A percentile compares a stretch with the other conserved stretches of the same genome.
These are phyloP conservation scores for Pezicula carpinea DNA, from an alignment of 2,329 filamentous ascomycete species.

Conservation along the genomic window DNA sequence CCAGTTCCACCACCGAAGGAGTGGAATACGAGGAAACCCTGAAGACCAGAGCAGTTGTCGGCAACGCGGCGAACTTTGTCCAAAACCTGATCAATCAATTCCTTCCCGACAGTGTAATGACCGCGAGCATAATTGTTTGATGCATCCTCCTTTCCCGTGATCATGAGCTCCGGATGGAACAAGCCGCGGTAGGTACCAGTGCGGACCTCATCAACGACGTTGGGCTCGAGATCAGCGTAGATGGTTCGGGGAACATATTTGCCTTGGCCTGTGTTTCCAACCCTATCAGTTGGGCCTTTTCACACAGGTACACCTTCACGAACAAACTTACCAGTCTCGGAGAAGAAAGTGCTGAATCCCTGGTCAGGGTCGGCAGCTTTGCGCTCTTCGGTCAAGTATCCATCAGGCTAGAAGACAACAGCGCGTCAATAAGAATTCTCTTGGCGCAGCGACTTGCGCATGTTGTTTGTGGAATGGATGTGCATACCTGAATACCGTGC, in stretches of 20 bases:
- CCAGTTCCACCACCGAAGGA: conserved; percentile 98
- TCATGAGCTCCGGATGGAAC: conserved; percentile 99
- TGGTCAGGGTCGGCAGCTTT: conserved; percentile 90
- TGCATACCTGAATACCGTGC: conserved; percentile 93
- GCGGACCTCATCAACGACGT: conserved; percentile 98
- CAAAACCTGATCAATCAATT: conserved; percentile 95
- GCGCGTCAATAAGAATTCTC: conserved; percentile 28
- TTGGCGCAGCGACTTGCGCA: not conserved
- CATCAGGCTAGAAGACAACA: conserved; percentile 70
- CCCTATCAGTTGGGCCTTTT: conserved; percentile 24
- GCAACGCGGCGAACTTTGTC: conserved; percentile 97
- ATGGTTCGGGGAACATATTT: conserved; percentile 99
- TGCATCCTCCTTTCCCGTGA: conserved; percentile 99
- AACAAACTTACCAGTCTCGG: conserved; percentile 79
- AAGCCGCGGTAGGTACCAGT: conserved; percentile 93
- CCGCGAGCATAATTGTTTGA: conserved; percentile 99
- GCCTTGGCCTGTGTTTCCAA: conserved; percentile 67
- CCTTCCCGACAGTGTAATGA: conserved; percentile 99
- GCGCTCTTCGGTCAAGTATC: conserved; percentile 96
- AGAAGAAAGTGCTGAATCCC: conserved; percentile 99
- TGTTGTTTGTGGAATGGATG: conserved; percentile 4
- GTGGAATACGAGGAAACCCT: conserved; percentile 99
- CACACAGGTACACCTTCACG: conserved; percentile 10
- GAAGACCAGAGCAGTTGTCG: conserved; percentile 95
- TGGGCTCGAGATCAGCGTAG: conserved; percentile 99